phyloP scores from a whole-genome alignment of 192 early-diverging fungal species.

The Umbelopsis ramanniana region DNA sequence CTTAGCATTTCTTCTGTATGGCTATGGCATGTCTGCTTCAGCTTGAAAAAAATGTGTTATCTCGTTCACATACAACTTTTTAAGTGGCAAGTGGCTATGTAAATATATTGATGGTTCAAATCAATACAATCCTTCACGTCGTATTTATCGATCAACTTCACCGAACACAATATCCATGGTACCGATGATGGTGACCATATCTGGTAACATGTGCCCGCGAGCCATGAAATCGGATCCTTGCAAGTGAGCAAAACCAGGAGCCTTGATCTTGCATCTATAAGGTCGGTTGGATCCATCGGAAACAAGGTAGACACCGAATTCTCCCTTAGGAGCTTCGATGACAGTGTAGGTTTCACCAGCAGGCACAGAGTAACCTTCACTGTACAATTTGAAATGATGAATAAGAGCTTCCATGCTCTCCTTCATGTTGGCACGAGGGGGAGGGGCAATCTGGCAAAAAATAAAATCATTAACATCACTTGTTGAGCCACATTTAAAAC shows the following conservation, averaged over 20 bases:
- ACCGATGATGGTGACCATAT: conserved; percentile 96
- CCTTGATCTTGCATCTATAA: conserved; percentile 97
- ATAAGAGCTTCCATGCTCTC: conserved; percentile 99
- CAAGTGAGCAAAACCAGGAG: conserved; percentile 95
- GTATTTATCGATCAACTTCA: conserved; percentile 79
- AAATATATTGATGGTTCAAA: no score
- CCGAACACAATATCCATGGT: conserved; percentile 99
- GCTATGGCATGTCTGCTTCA: no score
- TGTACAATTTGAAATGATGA: conserved; percentile 99
- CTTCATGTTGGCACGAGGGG: conserved; percentile 94
- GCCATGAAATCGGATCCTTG: conserved; percentile 89
- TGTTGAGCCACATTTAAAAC: background rate
- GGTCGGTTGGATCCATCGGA: conserved; percentile 93
- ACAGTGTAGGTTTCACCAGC: conserved; percentile 97
- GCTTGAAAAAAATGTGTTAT: no score
- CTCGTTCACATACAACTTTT: no score
- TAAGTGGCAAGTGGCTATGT: no score
- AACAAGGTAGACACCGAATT: conserved; percentile 95
- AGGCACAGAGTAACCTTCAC: conserved; percentile 98
- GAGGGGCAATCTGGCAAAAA: conserved; percentile 71
- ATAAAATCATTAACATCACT: background rate
- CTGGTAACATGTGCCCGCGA: conserved; percentile 90
- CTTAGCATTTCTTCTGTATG: no score
- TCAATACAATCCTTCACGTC: background rate
- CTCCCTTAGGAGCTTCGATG: conserved; percentile 98